These are phyloP conservation scores for Nicotiana knightiana DNA, from an alignment of 257 asterid genomes.

Conservation along the genomic window DNA sequence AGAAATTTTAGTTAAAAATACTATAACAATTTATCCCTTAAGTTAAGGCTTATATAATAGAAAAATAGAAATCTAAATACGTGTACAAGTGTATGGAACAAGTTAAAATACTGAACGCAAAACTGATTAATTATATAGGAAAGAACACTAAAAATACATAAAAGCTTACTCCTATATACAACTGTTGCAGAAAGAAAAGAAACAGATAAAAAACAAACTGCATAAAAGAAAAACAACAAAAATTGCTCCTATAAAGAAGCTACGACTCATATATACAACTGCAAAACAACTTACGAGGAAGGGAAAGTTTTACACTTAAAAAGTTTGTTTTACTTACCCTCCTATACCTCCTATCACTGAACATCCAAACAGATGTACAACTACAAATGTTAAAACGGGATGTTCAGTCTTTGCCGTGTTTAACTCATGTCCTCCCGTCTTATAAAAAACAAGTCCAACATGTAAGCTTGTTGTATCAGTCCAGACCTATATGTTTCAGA, in stretches of 20 bases:
- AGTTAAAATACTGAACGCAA: too few species aligned
- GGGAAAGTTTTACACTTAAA: background rate
- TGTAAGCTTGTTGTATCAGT: background rate
- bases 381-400: background rate
- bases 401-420: background rate
- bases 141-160: background rate
- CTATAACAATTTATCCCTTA: too few species aligned
- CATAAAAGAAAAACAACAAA: background rate
- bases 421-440: background rate
- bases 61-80: too few species aligned
- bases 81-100: too few species aligned
- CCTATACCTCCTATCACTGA: too few species aligned
- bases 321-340: background rate
- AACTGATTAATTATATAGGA: too few species aligned
- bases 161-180: background rate
- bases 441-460: background rate
- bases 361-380: background rate
- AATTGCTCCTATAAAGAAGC: background rate
- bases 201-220: background rate
- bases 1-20: too few species aligned
- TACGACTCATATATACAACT: background rate
- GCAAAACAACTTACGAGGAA: background rate
- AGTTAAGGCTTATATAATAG: too few species aligned
- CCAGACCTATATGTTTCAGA: background rate
- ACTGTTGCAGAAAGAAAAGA: background rate